A percentile compares a stretch with the other conserved stretches of the same genome.
phyloP scores from a whole-genome alignment of 306 rosid genomes.

The Oemleria cerasiformis region DNA sequence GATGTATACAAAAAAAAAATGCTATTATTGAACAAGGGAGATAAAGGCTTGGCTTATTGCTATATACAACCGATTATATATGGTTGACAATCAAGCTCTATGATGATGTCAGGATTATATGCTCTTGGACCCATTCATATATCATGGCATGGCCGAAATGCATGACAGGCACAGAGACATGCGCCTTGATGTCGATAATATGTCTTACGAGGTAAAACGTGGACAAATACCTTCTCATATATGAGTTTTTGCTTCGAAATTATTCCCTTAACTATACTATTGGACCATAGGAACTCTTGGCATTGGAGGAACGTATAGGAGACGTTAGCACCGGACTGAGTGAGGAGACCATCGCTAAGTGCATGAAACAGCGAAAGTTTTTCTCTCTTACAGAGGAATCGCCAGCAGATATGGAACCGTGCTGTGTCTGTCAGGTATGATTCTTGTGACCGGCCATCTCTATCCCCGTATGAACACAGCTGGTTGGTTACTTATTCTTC shows the following conservation, averaged over 20 bases:
- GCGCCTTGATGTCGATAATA: constrained; percentile 96
- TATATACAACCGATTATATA: constrained; percentile 20
- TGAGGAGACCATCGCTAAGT: constrained; percentile 51
- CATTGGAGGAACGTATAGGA: constrained; percentile 86
- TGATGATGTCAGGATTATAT: constrained; percentile 61
- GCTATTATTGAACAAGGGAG: constrained; percentile 18
- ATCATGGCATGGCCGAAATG: constrained; percentile 76
- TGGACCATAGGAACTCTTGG: constrained; percentile 70
- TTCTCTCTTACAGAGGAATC: constrained; percentile 28
- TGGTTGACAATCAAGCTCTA: neutral
- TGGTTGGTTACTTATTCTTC: constrained; percentile 2
- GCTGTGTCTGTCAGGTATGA: constrained; percentile 83
- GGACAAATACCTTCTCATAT: constrained; percentile 20
- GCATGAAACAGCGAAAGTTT: constrained; percentile 52
- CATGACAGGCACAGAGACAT: constrained; percentile 91
- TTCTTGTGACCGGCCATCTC: neutral
- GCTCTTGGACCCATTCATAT: constrained; percentile 72
- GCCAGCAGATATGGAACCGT: constrained; percentile 57
- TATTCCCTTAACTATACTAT: constrained; percentile 23
- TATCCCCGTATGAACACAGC: neutral
- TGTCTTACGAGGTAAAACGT: constrained; percentile 79
- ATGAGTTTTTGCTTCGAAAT: neutral
- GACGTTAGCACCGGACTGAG: constrained; percentile 75
- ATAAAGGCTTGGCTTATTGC: constrained; percentile 16
- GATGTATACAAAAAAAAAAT: neutral